phyloP scores from a whole-genome alignment of 2,329 filamentous ascomycete genomes.

The Whalleya microplaca region DNA sequence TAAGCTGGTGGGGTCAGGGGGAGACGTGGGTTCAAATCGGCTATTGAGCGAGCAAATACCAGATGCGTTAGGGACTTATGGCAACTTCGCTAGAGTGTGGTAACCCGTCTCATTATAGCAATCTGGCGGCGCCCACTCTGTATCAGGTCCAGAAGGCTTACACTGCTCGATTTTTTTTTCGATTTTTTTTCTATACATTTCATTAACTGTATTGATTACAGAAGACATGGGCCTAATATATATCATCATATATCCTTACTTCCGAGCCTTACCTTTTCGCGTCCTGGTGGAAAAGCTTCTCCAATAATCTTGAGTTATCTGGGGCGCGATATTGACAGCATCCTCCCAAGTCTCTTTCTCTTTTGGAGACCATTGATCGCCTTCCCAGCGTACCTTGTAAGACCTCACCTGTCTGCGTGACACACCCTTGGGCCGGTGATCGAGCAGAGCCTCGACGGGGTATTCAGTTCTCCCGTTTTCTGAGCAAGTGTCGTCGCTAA shows the following conservation, averaged over 20 bases:
- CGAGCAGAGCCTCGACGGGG: slow-evolving; percentile 11
- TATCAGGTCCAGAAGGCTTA: too few relatives aligned
- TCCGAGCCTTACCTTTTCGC: background rate
- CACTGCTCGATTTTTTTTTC: too few relatives aligned
- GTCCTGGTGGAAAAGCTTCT: background rate
- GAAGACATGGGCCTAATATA: background rate
- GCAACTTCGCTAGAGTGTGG: too few relatives aligned
- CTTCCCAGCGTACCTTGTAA: slow-evolving; percentile 16
- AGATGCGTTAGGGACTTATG: background rate
- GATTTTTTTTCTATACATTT: too few relatives aligned
- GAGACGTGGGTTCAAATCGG: too few relatives aligned
- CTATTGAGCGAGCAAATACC: too few relatives aligned
- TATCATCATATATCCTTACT: background rate
- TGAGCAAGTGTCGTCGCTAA: background rate
- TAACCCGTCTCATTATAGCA: too few relatives aligned
- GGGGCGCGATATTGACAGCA: background rate
- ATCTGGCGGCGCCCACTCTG: too few relatives aligned
- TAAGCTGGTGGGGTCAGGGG: too few relatives aligned
- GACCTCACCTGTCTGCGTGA: background rate
- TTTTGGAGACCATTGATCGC: slow-evolving; percentile 4
- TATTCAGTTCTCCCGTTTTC: background rate
- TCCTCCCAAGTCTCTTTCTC: slow-evolving; percentile 15
- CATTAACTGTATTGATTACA: too few relatives aligned
- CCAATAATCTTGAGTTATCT: slow-evolving; percentile 12
- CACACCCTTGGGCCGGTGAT: slow-evolving; percentile 2